Evolutionary conservation across 257 asterid genomes (phyloP), one percentile per base, ranked within the genome.

Genomic region (Fraxinus anomala): DNA sequence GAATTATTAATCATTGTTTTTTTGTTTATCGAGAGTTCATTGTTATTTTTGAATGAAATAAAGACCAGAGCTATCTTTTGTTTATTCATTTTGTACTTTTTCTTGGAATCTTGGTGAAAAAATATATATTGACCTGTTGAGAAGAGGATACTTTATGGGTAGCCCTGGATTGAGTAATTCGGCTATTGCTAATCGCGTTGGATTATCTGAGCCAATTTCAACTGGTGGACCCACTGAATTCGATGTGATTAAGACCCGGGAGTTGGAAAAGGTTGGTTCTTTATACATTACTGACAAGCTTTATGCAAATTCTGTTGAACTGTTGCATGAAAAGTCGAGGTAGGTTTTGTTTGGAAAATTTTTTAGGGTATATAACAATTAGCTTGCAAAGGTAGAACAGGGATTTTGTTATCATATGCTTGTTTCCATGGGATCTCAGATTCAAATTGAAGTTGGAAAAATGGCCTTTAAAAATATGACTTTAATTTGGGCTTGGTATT

Each of bases 261-360:
- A 92, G 74, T 80, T 93, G 87, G 97, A 93, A 85, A 90, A 93
- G 97, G 97, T 93, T 85, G 78, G 89, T 84, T 74, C 78, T 26
- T 28, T 74, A 5, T 40, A 68, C 33, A 21, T 78, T 67, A 44
- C 5, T 51, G 70, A 6, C 24, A 73, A 70, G 14, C 76, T 72
- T 42, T 30, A 44, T 24, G 70, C 44, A 34, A 17, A 23, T 63
- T 63, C 65, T 47, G 21, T 24, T 39, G 23, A 36, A 21, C 24
- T 61, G 17, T 56, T 11, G 36, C 42, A 14, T 39, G 49, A 26
- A 70, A 39, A 71, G 51, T 24, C 13, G 31, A 40, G 19, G 1
- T 40, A 13, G 23, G 36, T 72, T 42, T 51, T 72, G 14, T 23
- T 24, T 28, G n/a, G 75, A 42, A 68, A 40, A 78, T 69, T 67